Base-by-base conservation (phyloP, 495 filamentous ascomycete genomes). In the Pyrenula massariospora region DNA sequence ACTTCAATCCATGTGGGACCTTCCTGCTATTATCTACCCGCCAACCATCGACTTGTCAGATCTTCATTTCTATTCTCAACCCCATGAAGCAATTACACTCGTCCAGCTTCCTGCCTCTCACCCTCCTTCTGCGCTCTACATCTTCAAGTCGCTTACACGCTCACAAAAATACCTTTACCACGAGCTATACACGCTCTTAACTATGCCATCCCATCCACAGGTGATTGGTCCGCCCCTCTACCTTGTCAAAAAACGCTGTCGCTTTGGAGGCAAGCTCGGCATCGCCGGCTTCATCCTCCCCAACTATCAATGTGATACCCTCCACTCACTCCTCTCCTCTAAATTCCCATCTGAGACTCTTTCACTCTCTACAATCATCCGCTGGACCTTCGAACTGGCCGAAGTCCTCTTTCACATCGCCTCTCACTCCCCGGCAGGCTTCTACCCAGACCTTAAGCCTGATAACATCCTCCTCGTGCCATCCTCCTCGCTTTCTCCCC, bases 371-470 rank as follows among this genome's bases (percentile, higher is more conserved):
- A 25, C 54, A 58, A 19, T 56, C 31, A 5, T 70, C 24, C 56
- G 60, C 0, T 72, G 68, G 68, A 58, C 68, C 1, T 54, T 50
- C 10, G 60, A 72, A 12, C 23, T 72, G 19, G 63, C 66, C 1
- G 22, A 54, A 21, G 68, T 65, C 1, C 25, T 73, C 42, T 49
- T 68, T 0, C 70, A 73, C 50, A 60, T 73, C 54, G 63, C 66
- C 22, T 42, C 31, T 15, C 19, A 22, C 2, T 60, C 60, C 15
- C 47, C 50, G 2, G 22, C 53, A 0, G 63, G 64, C 0, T 73
- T 71, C 57, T 73, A 71, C 36, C 65, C 70, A 15, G 67, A 73
- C 53, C 47, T 73, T 20, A 71, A 70, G 52, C 70, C 64, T 0
- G 67, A 71, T 58, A 70, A 71, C 54, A 59, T 73, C 11, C 51